These are phyloP conservation scores for Heliamphora pulchella DNA, from an alignment of 179 eudicot species.

Conservation along the genomic window DNA sequence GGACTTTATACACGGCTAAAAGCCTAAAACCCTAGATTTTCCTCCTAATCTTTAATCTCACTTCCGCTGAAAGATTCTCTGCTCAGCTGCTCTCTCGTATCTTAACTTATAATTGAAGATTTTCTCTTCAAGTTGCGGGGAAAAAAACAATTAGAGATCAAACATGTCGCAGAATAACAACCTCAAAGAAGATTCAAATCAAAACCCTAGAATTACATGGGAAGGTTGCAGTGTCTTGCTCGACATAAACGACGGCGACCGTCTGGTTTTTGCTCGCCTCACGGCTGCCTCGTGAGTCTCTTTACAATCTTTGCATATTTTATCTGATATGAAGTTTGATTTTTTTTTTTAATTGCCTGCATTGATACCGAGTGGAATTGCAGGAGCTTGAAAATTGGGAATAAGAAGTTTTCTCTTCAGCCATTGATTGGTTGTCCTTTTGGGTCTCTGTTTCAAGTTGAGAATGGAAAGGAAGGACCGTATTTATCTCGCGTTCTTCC, in stretches of 20 bases:
- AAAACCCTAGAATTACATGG: constrained; percentile 58
- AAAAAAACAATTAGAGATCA: background rate
- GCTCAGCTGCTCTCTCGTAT: background rate
- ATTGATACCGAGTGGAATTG: constrained; percentile 16
- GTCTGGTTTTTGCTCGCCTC: constrained; percentile 81
- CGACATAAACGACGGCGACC: constrained; percentile 88
- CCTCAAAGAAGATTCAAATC: constrained; percentile 21
- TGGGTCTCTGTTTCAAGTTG: constrained; percentile 73
- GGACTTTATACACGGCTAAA: no score
- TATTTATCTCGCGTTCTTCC: constrained; percentile 46
- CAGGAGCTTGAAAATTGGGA: constrained; percentile 81
- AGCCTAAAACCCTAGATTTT: constrained; percentile 9
- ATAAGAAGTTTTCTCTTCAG: constrained; percentile 48
- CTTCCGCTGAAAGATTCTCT: background rate
- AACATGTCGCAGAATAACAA: constrained; percentile 20
- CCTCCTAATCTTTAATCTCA: background rate
- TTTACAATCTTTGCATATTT: background rate
- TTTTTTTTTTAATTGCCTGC: background rate
- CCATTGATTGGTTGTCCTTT: constrained; percentile 83
- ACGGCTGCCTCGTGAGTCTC: constrained; percentile 51
- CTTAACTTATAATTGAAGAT: background rate
- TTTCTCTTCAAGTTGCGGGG: no score
- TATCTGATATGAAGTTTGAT: no score
- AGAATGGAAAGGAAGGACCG: constrained; percentile 56
- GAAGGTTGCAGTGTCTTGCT: constrained; percentile 92